phyloP scores from a whole-genome alignment of 2,329 filamentous ascomycete genomes.

The Fusarium mangiferae region DNA sequence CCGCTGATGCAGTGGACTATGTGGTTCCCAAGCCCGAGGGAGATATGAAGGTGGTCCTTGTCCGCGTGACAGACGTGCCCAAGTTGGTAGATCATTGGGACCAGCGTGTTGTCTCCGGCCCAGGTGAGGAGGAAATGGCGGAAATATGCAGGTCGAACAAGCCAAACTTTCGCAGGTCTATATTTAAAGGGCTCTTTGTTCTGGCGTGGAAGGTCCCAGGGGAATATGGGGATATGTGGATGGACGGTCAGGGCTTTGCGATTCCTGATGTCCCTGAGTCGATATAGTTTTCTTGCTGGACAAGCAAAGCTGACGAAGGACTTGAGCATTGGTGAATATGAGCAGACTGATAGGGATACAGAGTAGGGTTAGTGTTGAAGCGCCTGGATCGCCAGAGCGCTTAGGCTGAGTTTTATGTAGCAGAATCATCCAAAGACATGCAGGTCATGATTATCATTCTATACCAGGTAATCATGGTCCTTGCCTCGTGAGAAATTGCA shows the following conservation, averaged over 20 bases:
- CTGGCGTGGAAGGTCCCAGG: not conserved
- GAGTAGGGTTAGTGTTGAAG: not conserved
- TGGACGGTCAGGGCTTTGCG: not conserved
- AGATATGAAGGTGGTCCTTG: not conserved
- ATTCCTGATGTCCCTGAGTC: not conserved
- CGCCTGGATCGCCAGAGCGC: accelerated
- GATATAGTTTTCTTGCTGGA: not conserved
- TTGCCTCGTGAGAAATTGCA: no score
- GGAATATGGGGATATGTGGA: not conserved
- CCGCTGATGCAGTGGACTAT: accelerated
- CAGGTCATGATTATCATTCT: not conserved
- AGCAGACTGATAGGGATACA: not conserved
- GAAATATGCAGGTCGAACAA: not conserved
- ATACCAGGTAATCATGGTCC: not conserved
- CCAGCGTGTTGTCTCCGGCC: not conserved
- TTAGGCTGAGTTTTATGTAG: not conserved
- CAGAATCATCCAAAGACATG: not conserved
- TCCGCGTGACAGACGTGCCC: not conserved
- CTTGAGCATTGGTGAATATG: not conserved
- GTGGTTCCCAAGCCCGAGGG: accelerated
- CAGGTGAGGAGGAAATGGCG: not conserved
- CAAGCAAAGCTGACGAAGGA: no score
- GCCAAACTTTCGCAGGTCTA: not conserved
- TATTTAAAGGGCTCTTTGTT: not conserved
- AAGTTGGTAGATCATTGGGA: not conserved